phyloP scores from a whole-genome alignment of 192 early-diverging fungal genomes.

The Jimgerdemannia lactiflua region DNA sequence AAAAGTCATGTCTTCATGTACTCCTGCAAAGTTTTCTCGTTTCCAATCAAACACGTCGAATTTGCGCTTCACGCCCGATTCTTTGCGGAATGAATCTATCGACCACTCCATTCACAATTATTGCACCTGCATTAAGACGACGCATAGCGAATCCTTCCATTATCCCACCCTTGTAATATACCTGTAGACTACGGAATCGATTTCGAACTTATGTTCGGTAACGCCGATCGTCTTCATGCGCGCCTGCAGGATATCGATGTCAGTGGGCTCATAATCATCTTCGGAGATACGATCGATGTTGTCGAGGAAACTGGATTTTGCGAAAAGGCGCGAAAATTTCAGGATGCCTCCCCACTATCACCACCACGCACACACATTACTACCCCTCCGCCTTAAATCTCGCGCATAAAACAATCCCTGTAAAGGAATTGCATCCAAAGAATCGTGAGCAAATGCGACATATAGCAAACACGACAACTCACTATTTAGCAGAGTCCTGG shows the following conservation, averaged over 20 bases:
- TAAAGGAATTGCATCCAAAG: not conserved
- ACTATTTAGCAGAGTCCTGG: slow-evolving; percentile 49
- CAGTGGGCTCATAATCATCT: slow-evolving; percentile 54
- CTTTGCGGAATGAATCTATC: not conserved
- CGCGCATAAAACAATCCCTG: not conserved
- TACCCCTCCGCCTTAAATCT: too few relatives aligned
- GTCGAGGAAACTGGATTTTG: slow-evolving; percentile 40
- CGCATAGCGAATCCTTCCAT: too few relatives aligned
- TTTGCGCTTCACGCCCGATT: too few relatives aligned
- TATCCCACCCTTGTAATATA: slow-evolving; percentile 1
- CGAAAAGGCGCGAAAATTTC: not conserved
- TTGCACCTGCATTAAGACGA: not conserved
- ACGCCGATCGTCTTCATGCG: slow-evolving; percentile 70
- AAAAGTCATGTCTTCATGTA: not conserved
- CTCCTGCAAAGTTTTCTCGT: not conserved
- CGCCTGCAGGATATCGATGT: slow-evolving; percentile 66
- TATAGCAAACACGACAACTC: slow-evolving; percentile 10
- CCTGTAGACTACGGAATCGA: slow-evolving; percentile 51
- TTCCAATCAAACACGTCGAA: too few relatives aligned
- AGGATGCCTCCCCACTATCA: not conserved
- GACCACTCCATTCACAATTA: not conserved
- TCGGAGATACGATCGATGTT: slow-evolving; percentile 44
- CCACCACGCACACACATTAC: too few relatives aligned
- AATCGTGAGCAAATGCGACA: slow-evolving; percentile 25
- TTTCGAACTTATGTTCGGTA: slow-evolving; percentile 64